These are phyloP conservation scores for Salix dunnii DNA, from an alignment of 345 rosid genomes.

Conservation along the genomic window DNA sequence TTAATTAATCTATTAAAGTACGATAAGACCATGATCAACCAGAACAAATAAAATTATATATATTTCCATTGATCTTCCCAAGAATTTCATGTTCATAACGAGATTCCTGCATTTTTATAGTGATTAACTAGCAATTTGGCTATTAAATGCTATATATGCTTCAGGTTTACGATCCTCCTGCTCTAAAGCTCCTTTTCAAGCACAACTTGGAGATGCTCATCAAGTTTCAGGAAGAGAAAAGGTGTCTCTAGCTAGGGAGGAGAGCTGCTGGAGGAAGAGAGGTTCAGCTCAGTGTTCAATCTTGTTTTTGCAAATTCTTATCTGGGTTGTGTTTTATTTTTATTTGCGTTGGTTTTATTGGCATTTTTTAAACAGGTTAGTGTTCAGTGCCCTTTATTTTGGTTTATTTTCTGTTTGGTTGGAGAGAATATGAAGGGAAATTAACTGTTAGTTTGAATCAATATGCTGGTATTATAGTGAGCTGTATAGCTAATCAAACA, in stretches of 20 bases:
- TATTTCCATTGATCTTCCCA: neutral
- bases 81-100: constrained; percentile 13
- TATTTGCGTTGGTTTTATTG: constrained; percentile 4
- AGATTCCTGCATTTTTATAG: constrained; percentile 34
- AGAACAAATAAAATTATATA: neutral
- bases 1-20: neutral
- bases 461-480: neutral
- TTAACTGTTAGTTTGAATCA: neutral
- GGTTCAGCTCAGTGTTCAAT: constrained; percentile 3
- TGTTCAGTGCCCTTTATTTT: neutral
- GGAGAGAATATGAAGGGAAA: constrained; percentile 9
- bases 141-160: constrained; percentile 10
- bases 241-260: neutral
- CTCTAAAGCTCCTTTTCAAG: constrained; percentile 22
- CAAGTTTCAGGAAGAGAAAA: neutral
- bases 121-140: neutral
- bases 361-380: neutral
- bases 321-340: constrained; percentile 29
- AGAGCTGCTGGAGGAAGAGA: neutral
- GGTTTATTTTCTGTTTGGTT: constrained; percentile 10
- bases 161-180: constrained; percentile 35
- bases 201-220: neutral
- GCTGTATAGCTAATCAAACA: neutral
- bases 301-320: constrained; percentile 6
- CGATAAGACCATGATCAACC: too few relatives aligned